Evolutionary conservation across 139 green algal genomes (phyloP).

Genomic region (Coelastrella sp.): DNA sequence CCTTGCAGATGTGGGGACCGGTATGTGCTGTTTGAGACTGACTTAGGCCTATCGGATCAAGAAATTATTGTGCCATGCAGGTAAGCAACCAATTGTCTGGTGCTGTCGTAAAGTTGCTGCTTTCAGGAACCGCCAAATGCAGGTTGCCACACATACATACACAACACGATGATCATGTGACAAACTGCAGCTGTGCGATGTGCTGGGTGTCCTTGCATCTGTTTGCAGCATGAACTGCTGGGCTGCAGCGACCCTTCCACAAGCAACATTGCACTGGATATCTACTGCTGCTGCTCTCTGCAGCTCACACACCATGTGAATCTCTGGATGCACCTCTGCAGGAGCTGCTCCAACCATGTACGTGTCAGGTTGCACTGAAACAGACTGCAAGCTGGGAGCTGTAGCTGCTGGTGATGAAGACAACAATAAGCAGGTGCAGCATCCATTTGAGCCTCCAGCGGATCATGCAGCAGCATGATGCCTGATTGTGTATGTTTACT

Average conservation of each 20-base stretch:
- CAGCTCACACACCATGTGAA: neutral
- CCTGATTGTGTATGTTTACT: too few species aligned
- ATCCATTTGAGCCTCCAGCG: too few species aligned
- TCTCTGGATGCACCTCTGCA: neutral
- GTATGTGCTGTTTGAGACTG: neutral
- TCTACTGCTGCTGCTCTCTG: neutral
- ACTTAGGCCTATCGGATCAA: neutral
- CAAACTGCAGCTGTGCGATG: neutral
- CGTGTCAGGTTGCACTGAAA: constrained; percentile 15
- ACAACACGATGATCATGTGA: neutral
- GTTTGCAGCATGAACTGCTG: too few species aligned
- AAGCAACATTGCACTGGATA: too few species aligned
- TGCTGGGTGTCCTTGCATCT: too few species aligned
- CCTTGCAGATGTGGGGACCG: constrained; percentile 42
- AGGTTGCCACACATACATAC: neutral
- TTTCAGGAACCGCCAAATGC: neutral
- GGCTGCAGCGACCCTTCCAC: too few species aligned
- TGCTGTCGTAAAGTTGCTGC: neutral
- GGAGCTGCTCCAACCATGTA: constrained; percentile 39
- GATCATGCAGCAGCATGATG: too few species aligned
- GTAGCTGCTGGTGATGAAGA: too few species aligned
- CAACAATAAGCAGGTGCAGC: too few species aligned
- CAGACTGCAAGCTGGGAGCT: too few species aligned
- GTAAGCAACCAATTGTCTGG: neutral
- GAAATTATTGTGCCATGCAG: constrained; percentile 34